A percentile compares a stretch with the other conserved stretches of the same genome.
phyloP scores from a whole-genome alignment of 352 stramenopile species.

The Globisporangium uncinulatum region DNA sequence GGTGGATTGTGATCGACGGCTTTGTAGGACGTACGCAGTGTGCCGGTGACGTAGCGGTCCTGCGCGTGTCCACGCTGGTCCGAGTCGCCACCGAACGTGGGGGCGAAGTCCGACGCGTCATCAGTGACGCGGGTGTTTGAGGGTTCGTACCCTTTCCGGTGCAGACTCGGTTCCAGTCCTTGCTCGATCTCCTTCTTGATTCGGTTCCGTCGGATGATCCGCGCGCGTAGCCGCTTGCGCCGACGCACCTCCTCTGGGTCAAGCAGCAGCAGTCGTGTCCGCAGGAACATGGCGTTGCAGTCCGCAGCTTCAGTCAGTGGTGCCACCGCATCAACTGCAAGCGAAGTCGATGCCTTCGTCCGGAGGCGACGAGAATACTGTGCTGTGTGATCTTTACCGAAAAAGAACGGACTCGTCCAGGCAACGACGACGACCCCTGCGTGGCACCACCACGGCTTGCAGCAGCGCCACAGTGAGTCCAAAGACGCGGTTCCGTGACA shows the following conservation, averaged over 20 bases:
- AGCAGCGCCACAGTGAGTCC: not conserved
- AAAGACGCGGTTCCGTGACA: not conserved
- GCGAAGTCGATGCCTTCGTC: not conserved
- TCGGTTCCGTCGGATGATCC: conserved; percentile 53
- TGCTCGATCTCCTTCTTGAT: conserved; percentile 51
- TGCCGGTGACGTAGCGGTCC: conserved; percentile 6
- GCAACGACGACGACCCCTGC: not conserved
- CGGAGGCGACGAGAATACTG: not conserved
- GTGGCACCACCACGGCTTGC: not conserved
- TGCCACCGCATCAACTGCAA: not conserved
- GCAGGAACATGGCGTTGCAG: conserved; percentile 32
- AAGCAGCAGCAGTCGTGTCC: conserved; percentile 36
- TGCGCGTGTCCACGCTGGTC: conserved; percentile 1
- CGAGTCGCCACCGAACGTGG: conserved; percentile 14
- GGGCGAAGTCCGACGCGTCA: conserved; percentile 6
- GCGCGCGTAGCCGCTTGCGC: conserved; percentile 34
- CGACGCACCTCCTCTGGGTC: conserved; percentile 48
- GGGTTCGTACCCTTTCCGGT: conserved; percentile 13
- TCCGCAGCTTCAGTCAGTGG: too few relatives aligned
- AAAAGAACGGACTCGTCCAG: conserved; percentile 3
- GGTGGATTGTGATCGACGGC: not conserved
- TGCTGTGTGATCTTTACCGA: not conserved
- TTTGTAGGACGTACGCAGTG: conserved; percentile 2
- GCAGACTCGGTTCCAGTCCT: conserved; percentile 29
- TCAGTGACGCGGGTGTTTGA: not conserved